Evolutionary conservation across 352 stramenopile species (phyloP).

Genomic region (Aphanomyces cochlioides): DNA sequence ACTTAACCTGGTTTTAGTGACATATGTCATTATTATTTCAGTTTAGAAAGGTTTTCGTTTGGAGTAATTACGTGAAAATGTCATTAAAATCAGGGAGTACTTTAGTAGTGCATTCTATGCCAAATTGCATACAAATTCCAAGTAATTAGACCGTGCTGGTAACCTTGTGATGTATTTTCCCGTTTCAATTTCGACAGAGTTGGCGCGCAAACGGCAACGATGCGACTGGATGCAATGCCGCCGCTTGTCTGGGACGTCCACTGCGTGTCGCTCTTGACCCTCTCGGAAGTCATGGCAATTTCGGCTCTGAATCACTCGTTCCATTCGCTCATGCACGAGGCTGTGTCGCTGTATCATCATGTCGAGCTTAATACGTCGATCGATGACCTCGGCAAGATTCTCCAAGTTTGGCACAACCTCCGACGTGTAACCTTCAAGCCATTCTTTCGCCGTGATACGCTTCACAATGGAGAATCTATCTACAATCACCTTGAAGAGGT

Average conservation of each 20-base stretch:
- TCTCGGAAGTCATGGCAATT: conserved; percentile 55
- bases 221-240: conserved; percentile 1
- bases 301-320: conserved; percentile 51
- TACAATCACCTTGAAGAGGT: conserved; percentile 29
- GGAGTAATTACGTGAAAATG: too few species aligned
- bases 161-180: too few species aligned
- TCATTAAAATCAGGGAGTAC: too few species aligned
- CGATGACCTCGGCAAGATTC: conserved; percentile 38
- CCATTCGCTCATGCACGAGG: conserved; percentile 51
- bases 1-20: too few species aligned
- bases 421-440: conserved; percentile 57
- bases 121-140: too few species aligned
- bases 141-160: too few species aligned
- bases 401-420: conserved; percentile 53
- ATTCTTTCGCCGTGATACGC: conserved; percentile 31
- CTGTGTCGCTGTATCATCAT: conserved; percentile 41
- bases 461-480: conserved; percentile 19
- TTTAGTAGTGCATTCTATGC: too few species aligned
- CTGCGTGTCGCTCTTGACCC: conserved; percentile 47
- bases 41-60: too few species aligned
- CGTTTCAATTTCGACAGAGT: too few species aligned
- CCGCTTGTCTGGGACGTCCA: conserved; percentile 46
- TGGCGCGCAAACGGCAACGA: too few species aligned
- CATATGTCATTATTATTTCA: too few species aligned
- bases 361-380: conserved; percentile 42